Conservation (phyloP, 129 eudicot species). For the Arctium minus region DNA sequence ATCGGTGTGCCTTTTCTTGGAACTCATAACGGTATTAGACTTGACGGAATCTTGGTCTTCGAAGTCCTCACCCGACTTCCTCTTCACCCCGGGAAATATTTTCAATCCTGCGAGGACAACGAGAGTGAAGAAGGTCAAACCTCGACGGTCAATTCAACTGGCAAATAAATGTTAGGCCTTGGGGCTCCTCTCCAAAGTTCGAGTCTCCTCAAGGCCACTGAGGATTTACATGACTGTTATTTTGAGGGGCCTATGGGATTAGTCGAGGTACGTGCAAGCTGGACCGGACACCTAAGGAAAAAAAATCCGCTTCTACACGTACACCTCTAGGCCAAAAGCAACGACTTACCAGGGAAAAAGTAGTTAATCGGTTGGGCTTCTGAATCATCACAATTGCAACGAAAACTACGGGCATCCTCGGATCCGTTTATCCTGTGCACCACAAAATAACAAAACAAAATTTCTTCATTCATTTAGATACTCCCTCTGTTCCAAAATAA, state of each 20-base stretch:
- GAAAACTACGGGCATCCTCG: slow-evolving; percentile 23
- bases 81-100: slow-evolving; percentile 75
- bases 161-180: too few species aligned
- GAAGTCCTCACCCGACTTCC: slow-evolving; percentile 47
- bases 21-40: slow-evolving; percentile 4
- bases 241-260: background rate
- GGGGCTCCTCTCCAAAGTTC: background rate
- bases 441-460: background rate
- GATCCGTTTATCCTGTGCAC: slow-evolving; percentile 58
- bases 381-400: slow-evolving; percentile 54
- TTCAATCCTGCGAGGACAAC: slow-evolving; percentile 51
- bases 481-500: too few species aligned
- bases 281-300: too few species aligned
- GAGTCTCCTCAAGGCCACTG: background rate
- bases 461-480: background rate
- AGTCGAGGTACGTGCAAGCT: background rate
- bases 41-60: slow-evolving; percentile 24
- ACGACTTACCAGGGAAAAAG: slow-evolving; percentile 50
- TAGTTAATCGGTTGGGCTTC: slow-evolving; percentile 46
- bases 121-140: background rate
- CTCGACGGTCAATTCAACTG: background rate
- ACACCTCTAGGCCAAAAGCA: background rate
- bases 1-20: slow-evolving; percentile 40
- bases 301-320: background rate
- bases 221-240: too few species aligned